These are phyloP conservation scores for Talaromyces atroroseus DNA, from an alignment of 2,329 filamentous ascomycete species.

Conservation along the genomic window DNA sequence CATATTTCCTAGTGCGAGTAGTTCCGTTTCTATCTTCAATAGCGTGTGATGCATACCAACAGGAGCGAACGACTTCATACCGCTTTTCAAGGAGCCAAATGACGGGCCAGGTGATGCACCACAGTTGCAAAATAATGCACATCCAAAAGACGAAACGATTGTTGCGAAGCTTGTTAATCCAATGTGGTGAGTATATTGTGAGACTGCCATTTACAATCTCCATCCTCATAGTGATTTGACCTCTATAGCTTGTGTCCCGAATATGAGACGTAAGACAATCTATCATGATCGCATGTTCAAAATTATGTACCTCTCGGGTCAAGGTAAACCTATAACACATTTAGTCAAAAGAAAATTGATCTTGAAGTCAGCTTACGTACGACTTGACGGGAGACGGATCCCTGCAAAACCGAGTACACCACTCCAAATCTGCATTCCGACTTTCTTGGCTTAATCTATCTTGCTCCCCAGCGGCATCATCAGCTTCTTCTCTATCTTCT, in stretches of 20 bases:
- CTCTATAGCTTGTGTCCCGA: slow-evolving; percentile 33
- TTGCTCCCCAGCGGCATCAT: background rate
- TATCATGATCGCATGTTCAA: slow-evolving; percentile 23
- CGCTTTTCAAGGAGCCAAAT: slow-evolving; percentile 34
- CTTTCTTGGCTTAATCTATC: slow-evolving; percentile 2
- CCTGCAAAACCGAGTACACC: slow-evolving; percentile 33
- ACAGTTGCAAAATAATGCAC: slow-evolving; percentile 34
- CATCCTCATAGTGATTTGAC: slow-evolving; percentile 23
- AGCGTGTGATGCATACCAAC: slow-evolving; percentile 25
- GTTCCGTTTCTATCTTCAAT: slow-evolving; percentile 8
- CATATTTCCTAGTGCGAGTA: slow-evolving; percentile 19
- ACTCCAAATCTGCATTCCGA: slow-evolving; percentile 18
- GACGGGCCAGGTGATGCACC: slow-evolving; percentile 36
- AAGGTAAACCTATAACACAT: slow-evolving; percentile 23
- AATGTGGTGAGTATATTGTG: slow-evolving; percentile 35
- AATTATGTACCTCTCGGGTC: slow-evolving; percentile 26
- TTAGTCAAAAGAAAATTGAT: background rate
- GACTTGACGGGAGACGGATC: slow-evolving; percentile 34
- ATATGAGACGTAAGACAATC: slow-evolving; percentile 31
- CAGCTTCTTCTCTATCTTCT: background rate
- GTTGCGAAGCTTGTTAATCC: slow-evolving; percentile 32
- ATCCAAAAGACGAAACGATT: slow-evolving; percentile 31
- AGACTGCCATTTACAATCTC: slow-evolving; percentile 24
- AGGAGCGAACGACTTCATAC: slow-evolving; percentile 28
- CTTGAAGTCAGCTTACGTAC: slow-evolving; percentile 19